Conservation (phyloP, 345 rosid species). For the Brassica rapa region DNA sequence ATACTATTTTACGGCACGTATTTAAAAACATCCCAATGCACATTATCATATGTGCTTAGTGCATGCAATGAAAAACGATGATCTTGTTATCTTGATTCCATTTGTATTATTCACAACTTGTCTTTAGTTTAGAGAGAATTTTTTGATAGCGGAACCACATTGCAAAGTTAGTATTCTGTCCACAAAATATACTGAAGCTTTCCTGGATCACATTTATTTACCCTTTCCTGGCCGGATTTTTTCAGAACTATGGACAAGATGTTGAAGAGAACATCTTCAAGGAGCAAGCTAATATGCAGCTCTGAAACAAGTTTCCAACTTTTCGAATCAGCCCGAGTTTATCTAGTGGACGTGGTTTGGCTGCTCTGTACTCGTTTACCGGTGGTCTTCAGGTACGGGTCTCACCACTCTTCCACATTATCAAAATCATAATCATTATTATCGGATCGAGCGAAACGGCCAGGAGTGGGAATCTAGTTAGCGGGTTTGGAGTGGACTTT, state of each 20-base stretch:
- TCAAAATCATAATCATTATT: too few species aligned
- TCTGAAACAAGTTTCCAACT: background rate
- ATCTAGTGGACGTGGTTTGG: too few species aligned
- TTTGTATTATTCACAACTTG: background rate
- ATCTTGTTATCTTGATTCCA: background rate
- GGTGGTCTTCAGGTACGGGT: too few species aligned
- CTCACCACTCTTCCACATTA: too few species aligned
- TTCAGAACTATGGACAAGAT: too few species aligned
- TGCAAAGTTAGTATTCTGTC: background rate
- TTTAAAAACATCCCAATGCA: background rate
- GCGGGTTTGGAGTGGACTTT: too few species aligned
- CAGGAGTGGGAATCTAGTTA: too few species aligned
- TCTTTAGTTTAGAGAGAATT: background rate
- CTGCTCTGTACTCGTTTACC: too few species aligned
- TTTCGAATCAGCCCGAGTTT: too few species aligned
- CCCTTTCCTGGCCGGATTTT: background rate
- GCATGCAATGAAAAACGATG: background rate
- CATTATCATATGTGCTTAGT: background rate
- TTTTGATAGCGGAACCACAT: background rate
- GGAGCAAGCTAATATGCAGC: background rate
- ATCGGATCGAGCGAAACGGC: too few species aligned
- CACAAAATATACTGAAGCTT: background rate
- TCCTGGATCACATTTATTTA: background rate
- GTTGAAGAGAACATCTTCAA: too few species aligned
- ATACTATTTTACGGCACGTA: too few species aligned